Evolutionary conservation across 176 grass and related monocot genomes (phyloP).

Genomic region (Chloris gayana): DNA sequence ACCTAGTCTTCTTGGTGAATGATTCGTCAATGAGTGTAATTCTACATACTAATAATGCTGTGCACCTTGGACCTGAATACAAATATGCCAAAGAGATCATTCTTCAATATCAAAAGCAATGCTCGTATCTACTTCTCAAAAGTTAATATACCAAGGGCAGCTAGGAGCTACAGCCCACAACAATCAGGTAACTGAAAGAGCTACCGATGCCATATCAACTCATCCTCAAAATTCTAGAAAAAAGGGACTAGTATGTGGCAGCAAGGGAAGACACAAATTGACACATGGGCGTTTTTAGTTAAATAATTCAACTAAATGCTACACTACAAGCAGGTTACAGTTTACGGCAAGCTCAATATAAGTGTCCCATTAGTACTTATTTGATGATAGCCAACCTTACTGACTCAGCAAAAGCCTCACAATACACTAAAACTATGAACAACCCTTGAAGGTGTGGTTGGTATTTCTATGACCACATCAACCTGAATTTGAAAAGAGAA

Average conservation of each 20-base stretch:
- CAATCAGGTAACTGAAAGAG: background rate
- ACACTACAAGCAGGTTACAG: slow-evolving; percentile 6
- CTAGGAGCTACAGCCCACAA: background rate
- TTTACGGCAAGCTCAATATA: background rate
- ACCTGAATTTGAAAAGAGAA: background rate
- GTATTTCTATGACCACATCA: slow-evolving; percentile 16
- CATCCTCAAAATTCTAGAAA: too few relatives aligned
- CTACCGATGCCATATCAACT: too few relatives aligned
- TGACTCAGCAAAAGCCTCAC: too few relatives aligned
- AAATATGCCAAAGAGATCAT: background rate
- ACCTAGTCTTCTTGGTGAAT: background rate
- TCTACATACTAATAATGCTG: background rate
- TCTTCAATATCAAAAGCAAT: background rate
- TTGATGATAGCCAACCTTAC: background rate
- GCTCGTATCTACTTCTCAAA: background rate
- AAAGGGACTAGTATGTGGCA: background rate
- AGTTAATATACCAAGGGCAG: background rate
- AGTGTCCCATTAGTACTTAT: background rate
- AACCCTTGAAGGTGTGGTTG: background rate
- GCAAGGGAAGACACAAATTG: background rate
- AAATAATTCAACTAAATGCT: background rate
- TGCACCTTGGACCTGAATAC: background rate
- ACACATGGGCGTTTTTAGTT: background rate
- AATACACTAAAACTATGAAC: background rate
- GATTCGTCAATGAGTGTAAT: background rate